These are phyloP conservation scores for Lactarius sanguifluus DNA, from an alignment of 768 basidiomycete species.

Conservation along the genomic window DNA sequence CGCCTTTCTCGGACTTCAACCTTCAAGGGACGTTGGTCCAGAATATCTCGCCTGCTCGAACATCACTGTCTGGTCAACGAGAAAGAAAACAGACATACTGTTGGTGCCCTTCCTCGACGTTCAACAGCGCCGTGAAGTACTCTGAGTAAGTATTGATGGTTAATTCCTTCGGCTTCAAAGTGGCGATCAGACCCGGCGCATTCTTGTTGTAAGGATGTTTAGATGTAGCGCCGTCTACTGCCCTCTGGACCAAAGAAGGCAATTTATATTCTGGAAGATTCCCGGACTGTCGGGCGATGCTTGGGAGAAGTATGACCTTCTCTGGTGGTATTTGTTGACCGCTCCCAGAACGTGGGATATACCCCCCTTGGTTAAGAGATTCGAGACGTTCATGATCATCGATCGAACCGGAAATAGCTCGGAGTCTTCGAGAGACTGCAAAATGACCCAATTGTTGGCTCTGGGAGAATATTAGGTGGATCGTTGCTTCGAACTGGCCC, in stretches of 20 bases:
- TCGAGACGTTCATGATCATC: conserved; percentile 17
- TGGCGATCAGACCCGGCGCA: background rate
- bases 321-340: conserved; percentile 11
- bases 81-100: conserved; percentile 42
- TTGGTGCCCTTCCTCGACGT: conserved; percentile 42
- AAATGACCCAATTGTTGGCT: background rate
- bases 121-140: conserved; percentile 16
- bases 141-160: conserved; percentile 3
- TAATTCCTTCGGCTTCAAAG: background rate
- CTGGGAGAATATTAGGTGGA: conserved; percentile 16
- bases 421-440: background rate
- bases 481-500: conserved; percentile 14
- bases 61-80: conserved; percentile 34
- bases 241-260: background rate
- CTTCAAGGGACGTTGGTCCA: background rate
- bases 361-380: background rate
- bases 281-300: background rate
- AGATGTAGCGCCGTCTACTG: background rate
- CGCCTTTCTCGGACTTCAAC: background rate
- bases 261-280: conserved; percentile 6
- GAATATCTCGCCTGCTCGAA: conserved; percentile 30
- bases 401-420: conserved; percentile 12
- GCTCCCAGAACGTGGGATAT: background rate
- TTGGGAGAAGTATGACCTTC: background rate
- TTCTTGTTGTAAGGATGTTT: background rate